Evolutionary conservation across 1,139 yeast species (phyloP).

Genomic region (Schwanniomyces etchellsii): DNA sequence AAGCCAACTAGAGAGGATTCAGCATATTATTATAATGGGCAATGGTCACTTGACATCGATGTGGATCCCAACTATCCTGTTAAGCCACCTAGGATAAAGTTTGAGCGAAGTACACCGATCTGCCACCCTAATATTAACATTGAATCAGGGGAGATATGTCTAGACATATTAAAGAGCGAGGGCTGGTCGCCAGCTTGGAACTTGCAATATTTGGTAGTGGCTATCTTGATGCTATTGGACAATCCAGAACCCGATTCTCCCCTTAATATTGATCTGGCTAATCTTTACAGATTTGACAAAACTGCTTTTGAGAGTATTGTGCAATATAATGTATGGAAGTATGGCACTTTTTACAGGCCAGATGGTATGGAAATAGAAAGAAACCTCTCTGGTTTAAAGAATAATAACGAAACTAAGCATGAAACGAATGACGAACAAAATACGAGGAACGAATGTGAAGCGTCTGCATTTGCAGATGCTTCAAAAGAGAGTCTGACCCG

Average conservation of each 20-base stretch:
- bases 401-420: not conserved
- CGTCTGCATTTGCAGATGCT: not conserved
- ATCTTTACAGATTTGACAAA: conserved; percentile 50
- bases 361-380: conserved; percentile 1
- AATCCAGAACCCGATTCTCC: conserved; percentile 88
- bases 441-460: not conserved
- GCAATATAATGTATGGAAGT: conserved; percentile 52
- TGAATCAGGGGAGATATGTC: conserved; percentile 71
- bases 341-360: conserved; percentile 14
- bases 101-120: conserved; percentile 38
- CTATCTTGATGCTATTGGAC: conserved; percentile 61
- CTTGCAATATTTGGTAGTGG: conserved; percentile 60
- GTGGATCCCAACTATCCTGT: conserved; percentile 60
- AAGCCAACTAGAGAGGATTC: conserved; percentile 48
- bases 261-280: conserved; percentile 81
- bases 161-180: conserved; percentile 62
- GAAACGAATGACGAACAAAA: not conserved
- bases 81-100: conserved; percentile 60
- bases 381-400: not conserved
- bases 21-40: conserved; percentile 42
- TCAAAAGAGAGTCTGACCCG: not conserved
- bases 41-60: conserved; percentile 50
- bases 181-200: conserved; percentile 94
- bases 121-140: conserved; percentile 75
- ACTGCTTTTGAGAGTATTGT: conserved; percentile 59